Evolutionary conservation across 306 rosid species (phyloP), one percentile per base, ranked within the genome.

Genomic region (Clitoria ternatea): DNA sequence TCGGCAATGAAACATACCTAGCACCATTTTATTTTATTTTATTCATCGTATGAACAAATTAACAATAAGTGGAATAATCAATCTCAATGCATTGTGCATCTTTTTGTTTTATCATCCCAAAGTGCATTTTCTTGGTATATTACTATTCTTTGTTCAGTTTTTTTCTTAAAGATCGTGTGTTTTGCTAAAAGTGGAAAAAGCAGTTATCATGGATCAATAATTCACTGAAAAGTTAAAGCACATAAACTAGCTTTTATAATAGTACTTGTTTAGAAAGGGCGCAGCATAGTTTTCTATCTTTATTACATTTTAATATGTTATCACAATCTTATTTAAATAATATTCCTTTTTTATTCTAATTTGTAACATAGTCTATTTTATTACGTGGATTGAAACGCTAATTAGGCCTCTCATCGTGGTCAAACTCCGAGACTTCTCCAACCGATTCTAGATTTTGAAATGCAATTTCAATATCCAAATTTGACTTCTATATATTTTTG

Each of bases 251-350:
- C 73, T 61, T 73, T 35, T 70, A 44, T 23, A 19, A n/a, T n/a
- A n/a, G n/a, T 37, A 30, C 52, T 18, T 70, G 75, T 33, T 77
- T 48, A 61, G 52, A 79, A 81, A 81, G 80, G 78, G 73, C 50
- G 73, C 50, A 32, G 44, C 39, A 59, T 44, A n/a, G 43, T 27
- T 27, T 47, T 70, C 6, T 14, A n/a, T 61, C 12, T 60, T 44
- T 36, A 44, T 12, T 14, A 19, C 18, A 32, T 56, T 76, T 29
- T 67, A 44, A 39, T 22, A 62, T 35, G 19, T n/a, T 39, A 61
- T 45, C 52, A 49, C 27, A 2, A 24, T 47, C 42, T 42, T 40
- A 19, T 36, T 61, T 40, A n/a, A 30, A 62, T 18, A 72, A 18
- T 24, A 10, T 27, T 12, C 54, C 33, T n/a, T 37, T 13, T 23